A percentile compares a stretch with the other conserved stretches of the same genome.
These are phyloP conservation scores for Phytophthora foliorum DNA, from an alignment of 352 stramenopile species.

Conservation along the genomic window DNA sequence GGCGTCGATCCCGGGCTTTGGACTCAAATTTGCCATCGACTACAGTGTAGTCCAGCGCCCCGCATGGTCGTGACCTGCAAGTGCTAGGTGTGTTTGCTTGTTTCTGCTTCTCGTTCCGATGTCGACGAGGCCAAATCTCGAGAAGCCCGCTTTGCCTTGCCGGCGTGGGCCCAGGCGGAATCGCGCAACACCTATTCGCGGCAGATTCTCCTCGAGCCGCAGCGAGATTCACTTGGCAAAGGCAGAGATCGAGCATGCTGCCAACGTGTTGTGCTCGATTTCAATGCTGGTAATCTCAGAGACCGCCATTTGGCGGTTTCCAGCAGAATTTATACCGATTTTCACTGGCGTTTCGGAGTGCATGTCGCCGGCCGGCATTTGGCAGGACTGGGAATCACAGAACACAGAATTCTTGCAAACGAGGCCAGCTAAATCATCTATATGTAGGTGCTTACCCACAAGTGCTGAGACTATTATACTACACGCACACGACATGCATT, in stretches of 20 bases:
- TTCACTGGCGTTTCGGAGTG: neutral
- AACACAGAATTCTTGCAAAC: neutral
- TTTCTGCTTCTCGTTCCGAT: slow-evolving; percentile 29
- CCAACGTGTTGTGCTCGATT: neutral
- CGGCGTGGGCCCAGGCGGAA: slow-evolving; percentile 8
- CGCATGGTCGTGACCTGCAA: too few species aligned
- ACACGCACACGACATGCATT: neutral
- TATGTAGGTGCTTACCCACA: too few species aligned
- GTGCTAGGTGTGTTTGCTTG: too few species aligned
- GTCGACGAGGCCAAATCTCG: slow-evolving; percentile 6
- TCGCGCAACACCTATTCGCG: slow-evolving; percentile 12
- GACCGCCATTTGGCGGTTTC: slow-evolving; percentile 5
- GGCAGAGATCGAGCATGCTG: neutral
- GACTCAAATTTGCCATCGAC: slow-evolving; percentile 16
- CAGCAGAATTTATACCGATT: slow-evolving; percentile 1
- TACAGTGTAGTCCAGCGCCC: neutral
- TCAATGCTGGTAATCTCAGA: neutral
- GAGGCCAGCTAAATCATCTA: neutral
- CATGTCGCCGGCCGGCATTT: neutral
- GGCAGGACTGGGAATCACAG: neutral
- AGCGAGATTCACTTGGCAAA: slow-evolving; percentile 15
- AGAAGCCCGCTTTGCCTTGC: neutral
- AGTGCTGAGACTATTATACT: neutral
- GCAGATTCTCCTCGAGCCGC: slow-evolving; percentile 2
- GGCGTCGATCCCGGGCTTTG: slow-evolving; percentile 21